Evolutionary conservation across 345 rosid species (phyloP).

Genomic region (Sisymbrium altissimum): DNA sequence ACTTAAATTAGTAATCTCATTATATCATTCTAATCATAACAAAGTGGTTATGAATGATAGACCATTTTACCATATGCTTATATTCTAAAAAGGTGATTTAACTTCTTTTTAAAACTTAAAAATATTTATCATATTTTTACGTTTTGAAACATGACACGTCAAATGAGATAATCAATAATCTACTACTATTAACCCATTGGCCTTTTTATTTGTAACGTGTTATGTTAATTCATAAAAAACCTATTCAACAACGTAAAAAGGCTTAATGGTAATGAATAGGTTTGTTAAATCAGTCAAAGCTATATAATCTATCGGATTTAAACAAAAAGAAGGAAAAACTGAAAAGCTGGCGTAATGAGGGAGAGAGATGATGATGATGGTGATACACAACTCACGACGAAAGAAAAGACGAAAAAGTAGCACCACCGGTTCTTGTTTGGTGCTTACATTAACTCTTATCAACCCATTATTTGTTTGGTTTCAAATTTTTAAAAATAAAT

Average conservation of each 20-base stretch:
- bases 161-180: not conserved
- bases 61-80: not conserved
- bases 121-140: not conserved
- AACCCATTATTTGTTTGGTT: not conserved
- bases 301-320: not conserved
- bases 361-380: not conserved
- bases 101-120: not conserved
- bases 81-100: not conserved
- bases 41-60: not conserved
- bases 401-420: conserved; percentile 20
- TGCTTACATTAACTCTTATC: conserved; percentile 24
- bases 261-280: not conserved
- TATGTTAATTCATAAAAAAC: too few species aligned
- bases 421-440: conserved; percentile 29
- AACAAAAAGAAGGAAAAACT: conserved; percentile 7
- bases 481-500: too few species aligned
- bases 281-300: conserved; percentile 11
- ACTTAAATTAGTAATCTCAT: not conserved
- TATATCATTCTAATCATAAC: not conserved
- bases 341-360: conserved; percentile 20
- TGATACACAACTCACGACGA: conserved; percentile 4
- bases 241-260: not conserved
- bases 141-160: not conserved
- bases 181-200: too few species aligned
- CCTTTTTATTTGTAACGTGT: too few species aligned